Conservation (phyloP, 2,329 filamentous ascomycete genomes). For the Penicillium verrucosum region DNA sequence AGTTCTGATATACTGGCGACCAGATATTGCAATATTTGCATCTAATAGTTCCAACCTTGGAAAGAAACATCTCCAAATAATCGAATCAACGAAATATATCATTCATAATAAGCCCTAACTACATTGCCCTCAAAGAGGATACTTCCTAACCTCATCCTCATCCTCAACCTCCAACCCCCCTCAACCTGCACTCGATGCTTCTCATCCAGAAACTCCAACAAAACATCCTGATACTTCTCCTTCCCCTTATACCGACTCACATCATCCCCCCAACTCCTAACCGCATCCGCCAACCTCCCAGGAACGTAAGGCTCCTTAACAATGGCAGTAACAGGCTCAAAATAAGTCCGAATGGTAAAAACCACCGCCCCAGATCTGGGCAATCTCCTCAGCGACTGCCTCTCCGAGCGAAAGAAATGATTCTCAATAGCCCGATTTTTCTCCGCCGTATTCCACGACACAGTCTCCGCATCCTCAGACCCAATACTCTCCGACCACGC, state of each 20-base stretch:
- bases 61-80: neutral
- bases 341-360: conserved; percentile 80
- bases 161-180: conserved; percentile 61
- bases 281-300: conserved; percentile 70
- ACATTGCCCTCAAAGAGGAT: conserved; percentile 52
- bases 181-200: conserved; percentile 71
- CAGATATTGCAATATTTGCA: neutral
- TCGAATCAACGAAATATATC: neutral
- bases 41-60: neutral
- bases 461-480: conserved; percentile 60
- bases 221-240: conserved; percentile 67
- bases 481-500: conserved; percentile 77
- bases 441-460: conserved; percentile 72
- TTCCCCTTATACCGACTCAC: conserved; percentile 75
- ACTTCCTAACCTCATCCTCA: conserved; percentile 59
- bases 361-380: conserved; percentile 58
- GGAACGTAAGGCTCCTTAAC: conserved; percentile 72
- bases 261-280: conserved; percentile 78
- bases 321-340: conserved; percentile 67
- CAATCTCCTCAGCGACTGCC: conserved; percentile 65
- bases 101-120: neutral
- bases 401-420: conserved; percentile 73
- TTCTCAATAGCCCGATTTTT: conserved; percentile 69
- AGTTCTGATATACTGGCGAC: neutral
- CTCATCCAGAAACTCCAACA: conserved; percentile 72